Evolutionary conservation across 257 asterid species (phyloP).

Genomic region (Solanum corneliomulleri): DNA sequence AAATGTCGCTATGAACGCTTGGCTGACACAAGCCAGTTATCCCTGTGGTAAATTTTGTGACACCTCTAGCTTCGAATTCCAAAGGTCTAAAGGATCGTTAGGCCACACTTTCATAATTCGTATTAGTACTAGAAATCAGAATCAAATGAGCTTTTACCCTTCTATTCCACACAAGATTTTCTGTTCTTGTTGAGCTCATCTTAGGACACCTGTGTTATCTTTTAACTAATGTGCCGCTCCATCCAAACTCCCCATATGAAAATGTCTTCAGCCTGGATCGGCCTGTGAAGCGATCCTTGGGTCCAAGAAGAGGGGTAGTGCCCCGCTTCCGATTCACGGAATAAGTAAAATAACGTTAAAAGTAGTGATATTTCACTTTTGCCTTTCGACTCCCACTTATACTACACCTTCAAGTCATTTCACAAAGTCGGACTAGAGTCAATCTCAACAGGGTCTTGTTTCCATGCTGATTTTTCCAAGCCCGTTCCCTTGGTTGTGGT

Average conservation of each 20-base stretch:
- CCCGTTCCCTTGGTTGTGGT: no score
- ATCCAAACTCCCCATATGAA: conserved; percentile 31
- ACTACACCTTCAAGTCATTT: background rate
- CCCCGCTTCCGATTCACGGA: conserved; percentile 71
- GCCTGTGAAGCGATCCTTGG: conserved; percentile 21
- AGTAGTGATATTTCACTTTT: conserved; percentile 88
- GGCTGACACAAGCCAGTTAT: no score
- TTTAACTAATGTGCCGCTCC: conserved; percentile 24
- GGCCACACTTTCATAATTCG: no score
- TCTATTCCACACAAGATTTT: no score
- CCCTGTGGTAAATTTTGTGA: no score
- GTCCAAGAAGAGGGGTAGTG: conserved; percentile 54
- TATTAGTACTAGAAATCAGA: no score
- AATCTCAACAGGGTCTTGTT: background rate
- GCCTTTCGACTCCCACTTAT: conserved; percentile 58
- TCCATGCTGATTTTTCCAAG: background rate
- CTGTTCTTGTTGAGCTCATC: background rate
- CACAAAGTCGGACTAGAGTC: background rate
- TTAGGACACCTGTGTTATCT: conserved; percentile 8
- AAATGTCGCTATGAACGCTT: no score
- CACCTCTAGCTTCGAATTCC: no score
- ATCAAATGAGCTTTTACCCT: no score
- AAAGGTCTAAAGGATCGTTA: no score
- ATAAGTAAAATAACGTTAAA: conserved; percentile 82
- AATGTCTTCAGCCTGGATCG: conserved; percentile 24